Evolutionary conservation across 2,329 filamentous ascomycete genomes (phyloP), one percentile per base, ranked within the genome.

Genomic region (Ophiocordyceps camponoti-leonardi): DNA sequence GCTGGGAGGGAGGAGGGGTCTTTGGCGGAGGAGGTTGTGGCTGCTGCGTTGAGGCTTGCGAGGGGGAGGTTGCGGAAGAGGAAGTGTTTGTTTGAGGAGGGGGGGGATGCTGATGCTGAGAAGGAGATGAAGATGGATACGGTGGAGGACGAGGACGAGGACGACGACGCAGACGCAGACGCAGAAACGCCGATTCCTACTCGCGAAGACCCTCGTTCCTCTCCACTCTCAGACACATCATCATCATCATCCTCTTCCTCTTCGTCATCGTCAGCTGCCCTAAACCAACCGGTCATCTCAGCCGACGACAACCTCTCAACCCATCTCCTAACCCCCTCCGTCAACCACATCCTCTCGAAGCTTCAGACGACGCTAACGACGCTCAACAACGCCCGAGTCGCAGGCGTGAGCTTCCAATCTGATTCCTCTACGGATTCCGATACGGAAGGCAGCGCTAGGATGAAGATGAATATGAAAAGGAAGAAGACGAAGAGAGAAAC

Each of bases 11-110:
- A 63, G 67, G 16, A 66, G 69, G 14, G 65, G 66, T 19, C 72
- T 83, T 56, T 95, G 33, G 77, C 84, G 53, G 84, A 90, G 43
- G 73, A 80, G 43, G 55, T 94, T 3, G 68, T 77, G 12, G 85
- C 83, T 0, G 58, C 72, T 1, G 75, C 86, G 26, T 55, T 88
- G 49, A 75, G 75, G 42, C 61, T 69, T 18, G 83, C 86, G 1
- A 88, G 83, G 56, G 71, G 81, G 51, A 73, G 64, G 35, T 86
- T 84, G 49, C 50, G 49, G 18, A 54, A 51, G 45, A 51, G 57
- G 40, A 54, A 52, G 43, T 16, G 52, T 20, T 31, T 45, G 35
- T 41, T 28, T 13, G 40, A 44, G 7, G 51, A 48, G 3, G 48
- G 50, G 7, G 53, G 52, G 28, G 41, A 18, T 14, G 46, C 26